Evolutionary conservation across 2,329 filamentous ascomycete genomes (phyloP).

Genomic region (Diaporthe vaccinii): DNA sequence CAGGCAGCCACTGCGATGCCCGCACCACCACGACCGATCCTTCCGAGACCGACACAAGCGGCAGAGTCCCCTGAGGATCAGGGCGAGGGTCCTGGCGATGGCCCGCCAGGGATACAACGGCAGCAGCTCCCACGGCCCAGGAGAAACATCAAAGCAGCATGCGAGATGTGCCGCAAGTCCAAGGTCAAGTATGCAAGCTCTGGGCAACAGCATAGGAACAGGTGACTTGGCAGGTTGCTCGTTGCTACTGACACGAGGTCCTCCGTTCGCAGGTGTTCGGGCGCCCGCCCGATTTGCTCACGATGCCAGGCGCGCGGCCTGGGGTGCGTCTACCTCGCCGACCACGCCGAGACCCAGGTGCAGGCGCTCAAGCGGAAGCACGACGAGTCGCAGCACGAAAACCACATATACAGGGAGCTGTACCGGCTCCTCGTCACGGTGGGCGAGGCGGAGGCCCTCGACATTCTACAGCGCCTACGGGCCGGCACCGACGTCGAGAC

Average conservation of each 20-base stretch:
- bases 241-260: background rate
- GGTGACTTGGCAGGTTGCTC: too few species aligned
- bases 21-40: background rate
- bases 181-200: constrained; percentile 16
- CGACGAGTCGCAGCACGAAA: constrained; percentile 6
- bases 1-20: background rate
- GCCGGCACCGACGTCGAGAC: background rate
- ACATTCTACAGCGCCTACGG: constrained; percentile 18
- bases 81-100: background rate
- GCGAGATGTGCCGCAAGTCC: constrained; percentile 13
- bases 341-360: background rate
- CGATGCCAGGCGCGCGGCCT: background rate
- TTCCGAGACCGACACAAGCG: background rate
- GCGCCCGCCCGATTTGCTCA: background rate
- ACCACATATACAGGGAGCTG: background rate
- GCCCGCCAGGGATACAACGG: background rate
- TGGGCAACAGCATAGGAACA: background rate
- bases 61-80: background rate
- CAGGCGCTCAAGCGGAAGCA: constrained; percentile 27
- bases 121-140: background rate
- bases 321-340: constrained; percentile 11
- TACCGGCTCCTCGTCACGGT: constrained; percentile 13
- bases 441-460: background rate
- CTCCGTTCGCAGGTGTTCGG: background rate
- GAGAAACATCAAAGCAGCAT: background rate